Conservation (phyloP, 257 asterid genomes). For the Lantana camara region DNA sequence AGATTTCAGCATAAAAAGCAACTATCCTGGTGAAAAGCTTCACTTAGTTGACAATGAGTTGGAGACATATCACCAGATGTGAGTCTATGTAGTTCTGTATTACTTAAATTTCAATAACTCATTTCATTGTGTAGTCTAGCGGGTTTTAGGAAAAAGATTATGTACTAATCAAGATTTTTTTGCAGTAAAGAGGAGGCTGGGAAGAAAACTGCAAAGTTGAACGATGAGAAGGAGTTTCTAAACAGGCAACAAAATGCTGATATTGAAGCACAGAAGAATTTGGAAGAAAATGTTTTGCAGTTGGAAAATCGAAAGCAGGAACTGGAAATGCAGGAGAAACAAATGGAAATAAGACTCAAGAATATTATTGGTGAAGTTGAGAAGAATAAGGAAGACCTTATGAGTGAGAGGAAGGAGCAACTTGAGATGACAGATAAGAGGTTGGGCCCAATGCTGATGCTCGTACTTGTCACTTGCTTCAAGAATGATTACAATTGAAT, state of each 20-base stretch:
- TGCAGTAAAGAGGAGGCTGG: constrained; percentile 99
- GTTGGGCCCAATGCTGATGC: constrained; percentile 41
- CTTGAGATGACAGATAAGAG: constrained; percentile 84
- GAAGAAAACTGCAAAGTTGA: constrained; percentile 88
- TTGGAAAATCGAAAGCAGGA: constrained; percentile 83
- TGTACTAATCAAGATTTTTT: constrained; percentile 22
- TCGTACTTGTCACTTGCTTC: constrained; percentile 29
- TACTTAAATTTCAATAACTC: constrained; percentile 14
- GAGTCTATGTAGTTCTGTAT: constrained; percentile 40
- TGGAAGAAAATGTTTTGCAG: constrained; percentile 95
- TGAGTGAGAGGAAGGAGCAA: constrained; percentile 68
- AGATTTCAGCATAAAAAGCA: constrained; percentile 72
- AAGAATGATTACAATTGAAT: constrained; percentile 19
- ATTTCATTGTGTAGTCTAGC: too few species aligned
- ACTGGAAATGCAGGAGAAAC: constrained; percentile 85
- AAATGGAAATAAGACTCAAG: constrained; percentile 74
- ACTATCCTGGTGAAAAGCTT: constrained; percentile 84
- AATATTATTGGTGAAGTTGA: constrained; percentile 76
- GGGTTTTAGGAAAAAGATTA: constrained; percentile 4
- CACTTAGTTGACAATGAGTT: constrained; percentile 94
- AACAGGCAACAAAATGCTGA: constrained; percentile 97
- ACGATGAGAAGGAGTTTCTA: constrained; percentile 91
- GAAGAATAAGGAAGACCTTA: constrained; percentile 75
- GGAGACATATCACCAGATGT: constrained; percentile 93
- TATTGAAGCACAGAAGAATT: constrained; percentile 77